These are phyloP conservation scores for Phaeosphaeriaceae sp. DNA, from an alignment of 2,329 filamentous ascomycete species.

Conservation along the genomic window DNA sequence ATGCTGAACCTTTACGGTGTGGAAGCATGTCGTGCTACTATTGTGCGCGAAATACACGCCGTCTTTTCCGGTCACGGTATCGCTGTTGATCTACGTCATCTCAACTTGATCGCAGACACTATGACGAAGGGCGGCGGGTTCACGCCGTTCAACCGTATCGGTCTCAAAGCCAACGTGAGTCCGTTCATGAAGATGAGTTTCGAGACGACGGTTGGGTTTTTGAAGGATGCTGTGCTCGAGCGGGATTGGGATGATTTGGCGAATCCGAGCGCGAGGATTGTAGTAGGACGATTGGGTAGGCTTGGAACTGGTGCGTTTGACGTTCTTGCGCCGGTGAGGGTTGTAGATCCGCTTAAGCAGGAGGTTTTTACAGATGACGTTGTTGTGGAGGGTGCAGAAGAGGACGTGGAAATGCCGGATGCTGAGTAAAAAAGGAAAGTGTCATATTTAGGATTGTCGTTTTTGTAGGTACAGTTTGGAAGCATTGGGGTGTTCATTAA, in stretches of 20 bases:
- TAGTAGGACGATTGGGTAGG: slow-evolving; percentile 80
- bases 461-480: not conserved
- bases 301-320: slow-evolving; percentile 94
- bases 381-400: slow-evolving; percentile 20
- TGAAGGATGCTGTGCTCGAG: slow-evolving; percentile 89
- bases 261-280: slow-evolving; percentile 85
- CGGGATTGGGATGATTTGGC: slow-evolving; percentile 88
- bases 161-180: slow-evolving; percentile 80
- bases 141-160: slow-evolving; percentile 90
- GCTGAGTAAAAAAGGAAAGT: not conserved
- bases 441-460: not conserved
- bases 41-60: slow-evolving; percentile 81
- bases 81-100: slow-evolving; percentile 85
- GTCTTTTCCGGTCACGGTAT: slow-evolving; percentile 95
- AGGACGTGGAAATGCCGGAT: slow-evolving; percentile 21
- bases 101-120: slow-evolving; percentile 94
- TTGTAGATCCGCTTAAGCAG: slow-evolving; percentile 36
- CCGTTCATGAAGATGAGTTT: slow-evolving; percentile 99
- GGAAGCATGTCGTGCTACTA: slow-evolving; percentile 86
- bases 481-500: not conserved
- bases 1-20: slow-evolving; percentile 89
- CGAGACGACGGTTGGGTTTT: slow-evolving; percentile 92
- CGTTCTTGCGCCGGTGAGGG: slow-evolving; percentile 62
- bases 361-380: slow-evolving; percentile 14
- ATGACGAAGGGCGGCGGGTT: slow-evolving; percentile 96